Evolutionary conservation across 257 asterid species (phyloP), one percentile per base, ranked within the genome.

Genomic region (Plantago elongata): DNA sequence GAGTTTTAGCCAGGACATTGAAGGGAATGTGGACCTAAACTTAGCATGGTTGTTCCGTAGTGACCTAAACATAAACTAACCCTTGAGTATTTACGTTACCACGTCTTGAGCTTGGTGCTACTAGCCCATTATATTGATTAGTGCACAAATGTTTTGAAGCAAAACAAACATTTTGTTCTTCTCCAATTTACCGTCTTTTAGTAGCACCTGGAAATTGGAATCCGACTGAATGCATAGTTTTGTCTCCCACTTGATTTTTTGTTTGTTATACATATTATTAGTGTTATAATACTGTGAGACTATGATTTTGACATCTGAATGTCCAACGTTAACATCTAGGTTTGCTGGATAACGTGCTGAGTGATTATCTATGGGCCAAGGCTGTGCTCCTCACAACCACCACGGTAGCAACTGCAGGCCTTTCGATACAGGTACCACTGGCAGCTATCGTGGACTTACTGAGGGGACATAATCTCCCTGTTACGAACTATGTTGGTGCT

Each of bases 311-410:
- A 64, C 18, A 47, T 16, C 61, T 60, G 29, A 65, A 46, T 60
- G 45, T 14, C 45, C 27, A 58, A 38, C 34, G 58, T 48, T 18
- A 18, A 56, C 62, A 11, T 73, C 63, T 78, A 89, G 99, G 99
- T 69, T 68, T 93, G 71, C 78, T 89, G 70, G 99, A 93, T 51
- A 93, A 93, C 60, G 97, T 87, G 70, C 62, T 89, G 84, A 93
- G 99, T 42, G 99, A 93, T 74, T 93, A 89, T 72, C 69, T 89
- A 16, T 93, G 99, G 99, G 99, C 97, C 51, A 93, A 93, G 72
- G 97, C 99, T 1, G 92, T 93, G 57, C 95, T 93, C 59, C 87
- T 93, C 46, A 93, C 99, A 15, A 76, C 88, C 11, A 93, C 96
- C 7, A 89, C 99, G 9, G 99, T 93, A 47, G 97, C 99, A 27